Evolutionary conservation across 768 basidiomycete species (phyloP).

Genomic region (Termitomyces sp.): DNA sequence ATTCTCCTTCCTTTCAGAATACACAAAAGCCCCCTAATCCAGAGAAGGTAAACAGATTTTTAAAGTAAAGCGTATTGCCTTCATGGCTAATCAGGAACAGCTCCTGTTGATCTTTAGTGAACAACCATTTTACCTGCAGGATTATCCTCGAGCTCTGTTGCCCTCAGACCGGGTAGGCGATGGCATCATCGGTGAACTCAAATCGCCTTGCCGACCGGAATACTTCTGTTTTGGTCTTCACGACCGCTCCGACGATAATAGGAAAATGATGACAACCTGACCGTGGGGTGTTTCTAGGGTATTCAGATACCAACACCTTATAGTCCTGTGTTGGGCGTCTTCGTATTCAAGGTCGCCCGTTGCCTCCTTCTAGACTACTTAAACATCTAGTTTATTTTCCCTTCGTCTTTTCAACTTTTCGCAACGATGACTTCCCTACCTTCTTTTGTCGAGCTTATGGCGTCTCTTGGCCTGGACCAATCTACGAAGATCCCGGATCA

Average conservation of each 20-base stretch:
- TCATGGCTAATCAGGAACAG: not conserved
- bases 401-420: conserved; percentile 21
- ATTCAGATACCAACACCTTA: conserved; percentile 25
- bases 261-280: conserved; percentile 46
- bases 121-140: not conserved
- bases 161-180: conserved; percentile 4
- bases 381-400: conserved; percentile 26
- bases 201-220: conserved; percentile 64
- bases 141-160: too few relatives aligned
- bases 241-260: conserved; percentile 37
- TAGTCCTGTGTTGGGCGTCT: conserved; percentile 24
- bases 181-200: conserved; percentile 18
- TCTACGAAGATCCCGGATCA: conserved; percentile 22
- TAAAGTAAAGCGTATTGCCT: not conserved
- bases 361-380: conserved; percentile 17
- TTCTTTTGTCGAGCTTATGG: conserved; percentile 86
- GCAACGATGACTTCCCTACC: conserved; percentile 66
- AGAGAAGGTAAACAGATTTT: not conserved
- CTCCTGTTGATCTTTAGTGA: not conserved
- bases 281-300: conserved; percentile 54
- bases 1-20: not conserved
- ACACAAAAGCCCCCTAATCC: not conserved
- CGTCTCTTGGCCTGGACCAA: conserved; percentile 67
- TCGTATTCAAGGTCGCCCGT: conserved; percentile 29
- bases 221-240: conserved; percentile 35